phyloP scores from a whole-genome alignment of 2,329 filamentous ascomycete genomes.

The Fusarium verrucosum region DNA sequence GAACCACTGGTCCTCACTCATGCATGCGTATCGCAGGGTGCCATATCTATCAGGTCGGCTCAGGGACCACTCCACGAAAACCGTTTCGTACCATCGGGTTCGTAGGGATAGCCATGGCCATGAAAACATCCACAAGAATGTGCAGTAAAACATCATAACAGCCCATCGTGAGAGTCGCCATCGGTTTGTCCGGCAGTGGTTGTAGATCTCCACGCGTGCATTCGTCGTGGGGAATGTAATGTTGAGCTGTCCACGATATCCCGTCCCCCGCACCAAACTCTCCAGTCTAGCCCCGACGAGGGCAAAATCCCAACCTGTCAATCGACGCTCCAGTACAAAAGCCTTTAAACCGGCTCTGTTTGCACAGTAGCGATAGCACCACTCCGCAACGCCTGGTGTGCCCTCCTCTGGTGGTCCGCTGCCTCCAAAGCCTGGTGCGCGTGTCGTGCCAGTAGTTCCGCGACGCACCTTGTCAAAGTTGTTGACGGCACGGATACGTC shows the following conservation, averaged over 20 bases:
- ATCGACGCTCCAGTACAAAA: conserved; percentile 60
- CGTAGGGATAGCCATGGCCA: conserved; percentile 76
- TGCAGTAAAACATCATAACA: conserved; percentile 70
- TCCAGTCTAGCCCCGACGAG: conserved; percentile 62
- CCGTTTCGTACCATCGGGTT: conserved; percentile 74
- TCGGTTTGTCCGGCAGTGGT: conserved; percentile 66
- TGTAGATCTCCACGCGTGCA: conserved; percentile 69
- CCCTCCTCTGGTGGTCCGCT: conserved; percentile 45
- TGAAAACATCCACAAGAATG: conserved; percentile 73
- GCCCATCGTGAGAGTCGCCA: conserved; percentile 74
- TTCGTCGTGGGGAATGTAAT: conserved; percentile 69
- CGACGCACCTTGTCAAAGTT: conserved; percentile 70
- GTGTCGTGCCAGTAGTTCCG: conserved; percentile 67
- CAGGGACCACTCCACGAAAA: conserved; percentile 65
- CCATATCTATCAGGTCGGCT: conserved; percentile 46
- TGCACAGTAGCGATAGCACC: conserved; percentile 75
- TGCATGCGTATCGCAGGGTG: conserved; percentile 59
- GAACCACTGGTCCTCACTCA: conserved; percentile 69
- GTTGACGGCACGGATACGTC: conserved; percentile 60
- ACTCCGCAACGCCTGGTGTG: conserved; percentile 57
- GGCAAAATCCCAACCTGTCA: conserved; percentile 69
- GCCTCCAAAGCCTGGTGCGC: conserved; percentile 57
- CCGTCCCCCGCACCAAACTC: conserved; percentile 68
- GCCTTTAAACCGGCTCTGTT: conserved; percentile 66
- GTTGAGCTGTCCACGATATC: conserved; percentile 70